Base-by-base conservation (phyloP, 805 yeast species). In the Starmerella vaccinii region DNA sequence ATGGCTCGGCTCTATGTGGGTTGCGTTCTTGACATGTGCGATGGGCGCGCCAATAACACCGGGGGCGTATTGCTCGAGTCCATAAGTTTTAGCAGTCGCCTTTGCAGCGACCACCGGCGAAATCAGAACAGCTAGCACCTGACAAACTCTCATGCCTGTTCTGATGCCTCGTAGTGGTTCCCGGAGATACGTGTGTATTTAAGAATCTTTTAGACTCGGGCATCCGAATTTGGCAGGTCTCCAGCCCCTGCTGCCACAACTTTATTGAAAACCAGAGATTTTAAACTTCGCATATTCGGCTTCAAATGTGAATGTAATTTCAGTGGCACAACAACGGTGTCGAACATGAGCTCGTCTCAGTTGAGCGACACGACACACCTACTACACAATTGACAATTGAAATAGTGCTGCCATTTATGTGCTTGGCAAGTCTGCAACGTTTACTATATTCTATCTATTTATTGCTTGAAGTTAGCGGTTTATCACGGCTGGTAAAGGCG, bases 41-140 rank as follows among this genome's bases (percentile, higher is more conserved):
- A 55, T 21, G 8, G 22, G 30, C 1, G 58, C 54, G 10, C 56
- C 54, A 21, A 55, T 30, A 7, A 55, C 58, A 15, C 58, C 58
- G 1, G 54, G 56, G 3, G 48, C 49, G n/a, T 30, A 5, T 29
- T 29, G 26, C 5, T 33, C 9, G 37, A 45, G 40, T 1, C 49
- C 46, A 18, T 45, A 45, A 7, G 4, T 21, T 5, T 29, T 32
- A 16, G 22, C 19, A 23, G 5, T 7, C 12, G 23, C 23, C 15
- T 5, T 6, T 5, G 26, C 24, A 34, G 32, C 34, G 5, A 16
- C 21, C 21, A 41, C 34, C 8, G 34, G 34, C 4, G 34, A 16
- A 26, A 27, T n/a, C 16, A 41, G 19, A 16, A 7, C n/a, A 5
- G 24, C 5, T 21, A 39, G 30, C 21, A 39, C 2, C 9, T n/a